Conservation (phyloP, 2,329 filamentous ascomycete genomes). For the Aspergillus carbonarius region DNA sequence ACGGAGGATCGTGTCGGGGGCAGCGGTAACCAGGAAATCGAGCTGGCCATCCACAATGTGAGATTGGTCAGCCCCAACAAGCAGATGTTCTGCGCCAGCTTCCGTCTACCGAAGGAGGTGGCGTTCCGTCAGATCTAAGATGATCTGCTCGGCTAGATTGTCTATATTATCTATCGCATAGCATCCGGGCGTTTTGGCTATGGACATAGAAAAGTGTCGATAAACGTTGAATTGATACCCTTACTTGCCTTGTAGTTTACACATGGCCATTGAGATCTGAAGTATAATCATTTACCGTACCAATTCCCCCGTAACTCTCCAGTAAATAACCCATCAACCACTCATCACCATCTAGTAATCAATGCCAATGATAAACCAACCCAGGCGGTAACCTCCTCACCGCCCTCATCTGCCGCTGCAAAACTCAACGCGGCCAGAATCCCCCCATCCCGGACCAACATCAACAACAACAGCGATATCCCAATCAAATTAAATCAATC, state of each 20-base stretch:
- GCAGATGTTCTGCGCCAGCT: conserved; percentile 94
- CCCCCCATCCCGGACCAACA: conserved; percentile 6
- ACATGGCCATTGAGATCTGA: no score
- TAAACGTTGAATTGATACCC: conserved; percentile 14
- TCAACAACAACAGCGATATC: neutral
- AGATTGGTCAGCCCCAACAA: conserved; percentile 90
- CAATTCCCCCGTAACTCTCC: neutral
- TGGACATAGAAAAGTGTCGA: conserved; percentile 22
- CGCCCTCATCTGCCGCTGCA: conserved; percentile 20
- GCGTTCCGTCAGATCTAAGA: conserved; percentile 59
- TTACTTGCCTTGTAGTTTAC: neutral
- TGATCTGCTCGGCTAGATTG: neutral
- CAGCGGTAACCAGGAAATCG: conserved; percentile 59
- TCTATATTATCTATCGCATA: conserved; percentile 10
- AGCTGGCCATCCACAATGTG: conserved; percentile 63
- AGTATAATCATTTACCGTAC: neutral
- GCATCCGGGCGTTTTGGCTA: conserved; percentile 16
- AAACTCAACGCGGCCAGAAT: conserved; percentile 1
- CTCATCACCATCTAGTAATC: neutral
- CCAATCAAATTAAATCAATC: neutral
- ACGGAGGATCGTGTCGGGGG: conserved; percentile 51
- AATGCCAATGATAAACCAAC: neutral
- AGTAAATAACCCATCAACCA: neutral
- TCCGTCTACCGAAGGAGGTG: conserved; percentile 77
- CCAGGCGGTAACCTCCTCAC: conserved; percentile 8